Conservation (phyloP, 768 basidiomycete genomes). For the Solioccasus polychromus region DNA sequence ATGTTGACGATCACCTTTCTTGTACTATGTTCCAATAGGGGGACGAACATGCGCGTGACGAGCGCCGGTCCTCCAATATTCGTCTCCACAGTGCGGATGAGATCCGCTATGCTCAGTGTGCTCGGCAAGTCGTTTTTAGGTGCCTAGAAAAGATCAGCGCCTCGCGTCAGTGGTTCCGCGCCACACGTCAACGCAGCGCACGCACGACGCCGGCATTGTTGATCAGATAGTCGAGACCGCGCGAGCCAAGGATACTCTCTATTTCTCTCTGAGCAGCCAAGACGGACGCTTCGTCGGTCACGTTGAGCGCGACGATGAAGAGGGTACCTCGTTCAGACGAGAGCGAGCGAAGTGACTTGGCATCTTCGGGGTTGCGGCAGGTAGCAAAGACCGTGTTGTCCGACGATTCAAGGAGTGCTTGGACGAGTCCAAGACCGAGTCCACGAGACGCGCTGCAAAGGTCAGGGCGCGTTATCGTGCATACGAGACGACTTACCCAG, state of each 20-base stretch:
- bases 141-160: conserved; percentile 7
- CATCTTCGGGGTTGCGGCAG: conserved; percentile 28
- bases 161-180: conserved; percentile 12
- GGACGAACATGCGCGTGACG: conserved; percentile 31
- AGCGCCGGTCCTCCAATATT: conserved; percentile 36
- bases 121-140: conserved; percentile 26
- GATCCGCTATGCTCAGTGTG: conserved; percentile 15
- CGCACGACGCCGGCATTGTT: conserved; percentile 37
- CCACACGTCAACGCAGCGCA: background rate
- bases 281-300: conserved; percentile 21
- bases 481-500: too few relatives aligned
- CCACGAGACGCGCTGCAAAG: conserved; percentile 24
- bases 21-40: conserved; percentile 29
- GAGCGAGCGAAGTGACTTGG: conserved; percentile 21
- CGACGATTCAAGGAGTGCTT: conserved; percentile 20
- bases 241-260: conserved; percentile 13
- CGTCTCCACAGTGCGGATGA: conserved; percentile 22
- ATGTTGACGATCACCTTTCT: conserved; percentile 33
- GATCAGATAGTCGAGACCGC: conserved; percentile 35
- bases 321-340: too few relatives aligned
- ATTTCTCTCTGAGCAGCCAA: too few relatives aligned
- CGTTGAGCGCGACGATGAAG: conserved; percentile 29
- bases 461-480: background rate
- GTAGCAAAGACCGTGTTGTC: conserved; percentile 30
- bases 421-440: too few relatives aligned